Percentiles rank a stretch among this genome's conserved stretches.
These are phyloP conservation scores for Bimuria novae-zelandiae DNA, from an alignment of 2,329 filamentous ascomycete genomes.

Conservation along the genomic window DNA sequence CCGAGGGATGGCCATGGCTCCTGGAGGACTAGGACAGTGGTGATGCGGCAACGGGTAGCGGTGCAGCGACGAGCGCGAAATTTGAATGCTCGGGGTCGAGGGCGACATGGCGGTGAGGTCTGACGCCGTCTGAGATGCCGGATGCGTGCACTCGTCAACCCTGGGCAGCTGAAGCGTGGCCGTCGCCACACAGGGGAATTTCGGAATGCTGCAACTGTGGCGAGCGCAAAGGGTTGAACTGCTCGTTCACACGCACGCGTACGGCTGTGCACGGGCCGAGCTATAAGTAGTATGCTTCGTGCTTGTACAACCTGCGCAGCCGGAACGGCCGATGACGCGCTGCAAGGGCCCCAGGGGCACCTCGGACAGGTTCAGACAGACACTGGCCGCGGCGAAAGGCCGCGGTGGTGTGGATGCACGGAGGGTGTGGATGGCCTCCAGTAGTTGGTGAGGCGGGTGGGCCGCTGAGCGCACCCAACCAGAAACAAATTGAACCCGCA, in stretches of 20 bases:
- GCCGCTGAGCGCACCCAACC: conserved; percentile 2
- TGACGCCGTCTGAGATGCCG: conserved; percentile 9
- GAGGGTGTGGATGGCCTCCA: background rate
- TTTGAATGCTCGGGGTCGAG: conserved; percentile 48
- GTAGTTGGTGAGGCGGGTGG: conserved; percentile 1
- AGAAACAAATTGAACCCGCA: background rate
- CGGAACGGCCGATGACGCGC: conserved; percentile 5
- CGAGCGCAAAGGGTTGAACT: conserved; percentile 23
- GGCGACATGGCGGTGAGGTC: conserved; percentile 35
- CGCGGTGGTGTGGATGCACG: background rate
- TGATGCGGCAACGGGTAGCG: conserved; percentile 39
- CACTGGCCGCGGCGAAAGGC: background rate
- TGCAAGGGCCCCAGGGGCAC: conserved; percentile 2
- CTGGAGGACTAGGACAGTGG: conserved; percentile 45
- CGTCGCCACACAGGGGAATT: conserved; percentile 8
- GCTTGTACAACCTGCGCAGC: background rate
- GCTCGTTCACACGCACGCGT: background rate
- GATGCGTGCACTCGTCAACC: conserved; percentile 35
- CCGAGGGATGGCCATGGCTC: conserved; percentile 66
- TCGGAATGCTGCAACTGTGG: conserved; percentile 33
- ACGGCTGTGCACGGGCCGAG: conserved; percentile 10
- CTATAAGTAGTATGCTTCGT: conserved; percentile 3
- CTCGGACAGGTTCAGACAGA: background rate
- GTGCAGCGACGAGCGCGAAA: conserved; percentile 47
- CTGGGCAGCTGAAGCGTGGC: conserved; percentile 42